Conservation (phyloP, 176 grass and related monocot genomes). For the Elymus sibiricus region DNA sequence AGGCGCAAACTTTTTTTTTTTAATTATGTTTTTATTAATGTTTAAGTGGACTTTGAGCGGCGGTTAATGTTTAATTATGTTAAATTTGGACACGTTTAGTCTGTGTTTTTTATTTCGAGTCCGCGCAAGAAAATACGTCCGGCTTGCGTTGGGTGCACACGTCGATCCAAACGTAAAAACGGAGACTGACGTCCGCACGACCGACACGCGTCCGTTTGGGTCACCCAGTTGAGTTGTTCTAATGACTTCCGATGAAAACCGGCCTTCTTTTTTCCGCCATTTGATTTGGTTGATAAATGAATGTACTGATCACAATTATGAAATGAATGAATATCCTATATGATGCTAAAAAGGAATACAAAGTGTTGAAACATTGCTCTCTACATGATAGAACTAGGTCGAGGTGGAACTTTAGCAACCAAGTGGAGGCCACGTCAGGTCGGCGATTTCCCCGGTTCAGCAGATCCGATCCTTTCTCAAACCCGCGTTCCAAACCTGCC, state of each 20-base stretch:
- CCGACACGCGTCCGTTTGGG: too few species aligned
- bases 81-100: too few species aligned
- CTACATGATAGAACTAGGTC: not conserved
- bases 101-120: too few species aligned
- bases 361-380: not conserved
- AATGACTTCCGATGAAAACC: not conserved
- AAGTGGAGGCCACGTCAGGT: not conserved
- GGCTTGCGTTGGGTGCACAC: too few species aligned
- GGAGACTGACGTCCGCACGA: too few species aligned
- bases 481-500: not conserved
- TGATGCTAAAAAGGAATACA: not conserved
- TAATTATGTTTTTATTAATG: too few species aligned
- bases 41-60: too few species aligned
- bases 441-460: not conserved
- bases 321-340: constrained; percentile 14
- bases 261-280: not conserved
- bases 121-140: too few species aligned
- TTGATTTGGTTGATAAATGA: not conserved
- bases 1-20: too few species aligned
- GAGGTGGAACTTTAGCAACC: not conserved
- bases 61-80: too few species aligned
- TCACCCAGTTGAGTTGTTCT: too few species aligned
- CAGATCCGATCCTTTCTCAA: not conserved
- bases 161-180: too few species aligned
- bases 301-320: not conserved